phyloP scores from a whole-genome alignment of 805 yeast genomes.

The Myxozyma vanderwaltii region DNA sequence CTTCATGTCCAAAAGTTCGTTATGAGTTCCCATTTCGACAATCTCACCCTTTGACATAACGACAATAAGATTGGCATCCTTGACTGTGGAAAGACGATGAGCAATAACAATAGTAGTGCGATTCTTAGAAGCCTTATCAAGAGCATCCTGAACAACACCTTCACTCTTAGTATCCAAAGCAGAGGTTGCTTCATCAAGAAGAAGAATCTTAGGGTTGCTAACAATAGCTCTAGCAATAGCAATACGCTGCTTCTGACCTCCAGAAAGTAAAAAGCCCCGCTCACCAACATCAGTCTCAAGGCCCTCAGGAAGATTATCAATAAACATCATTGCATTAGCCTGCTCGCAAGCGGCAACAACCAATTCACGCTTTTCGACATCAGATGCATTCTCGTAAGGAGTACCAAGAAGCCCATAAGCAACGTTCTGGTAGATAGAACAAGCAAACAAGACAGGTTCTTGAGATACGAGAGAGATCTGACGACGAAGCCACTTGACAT shows the following conservation, averaged over 20 bases:
- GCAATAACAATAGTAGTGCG: slow-evolving; percentile 79
- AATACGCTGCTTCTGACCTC: slow-evolving; percentile 67
- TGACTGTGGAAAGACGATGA: slow-evolving; percentile 83
- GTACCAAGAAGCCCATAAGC: slow-evolving; percentile 63
- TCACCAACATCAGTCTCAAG: slow-evolving; percentile 56
- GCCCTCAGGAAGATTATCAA: slow-evolving; percentile 54
- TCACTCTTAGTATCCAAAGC: slow-evolving; percentile 65
- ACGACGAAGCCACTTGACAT: slow-evolving; percentile 71
- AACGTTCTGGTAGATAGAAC: slow-evolving; percentile 77
- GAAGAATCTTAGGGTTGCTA: slow-evolving; percentile 55
- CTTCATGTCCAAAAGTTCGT: slow-evolving; percentile 40
- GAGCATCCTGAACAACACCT: slow-evolving; percentile 58
- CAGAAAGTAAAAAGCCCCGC: slow-evolving; percentile 60
- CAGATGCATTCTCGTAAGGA: slow-evolving; percentile 40
- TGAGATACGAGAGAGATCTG: slow-evolving; percentile 91
- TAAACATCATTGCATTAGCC: slow-evolving; percentile 56
- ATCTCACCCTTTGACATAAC: slow-evolving; percentile 56
- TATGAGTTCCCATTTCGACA: slow-evolving; percentile 50
- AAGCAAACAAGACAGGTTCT: slow-evolving; percentile 91
- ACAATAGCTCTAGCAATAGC: slow-evolving; percentile 64
- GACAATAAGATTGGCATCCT: slow-evolving; percentile 58
- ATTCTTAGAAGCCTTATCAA: slow-evolving; percentile 40
- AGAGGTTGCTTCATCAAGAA: slow-evolving; percentile 68
- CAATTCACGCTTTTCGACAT: slow-evolving; percentile 44
- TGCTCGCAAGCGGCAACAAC: slow-evolving; percentile 50